A percentile compares a stretch with the other conserved stretches of the same genome.
These are phyloP conservation scores for Venturia asperata DNA, from an alignment of 2,329 filamentous ascomycete species.

Conservation along the genomic window DNA sequence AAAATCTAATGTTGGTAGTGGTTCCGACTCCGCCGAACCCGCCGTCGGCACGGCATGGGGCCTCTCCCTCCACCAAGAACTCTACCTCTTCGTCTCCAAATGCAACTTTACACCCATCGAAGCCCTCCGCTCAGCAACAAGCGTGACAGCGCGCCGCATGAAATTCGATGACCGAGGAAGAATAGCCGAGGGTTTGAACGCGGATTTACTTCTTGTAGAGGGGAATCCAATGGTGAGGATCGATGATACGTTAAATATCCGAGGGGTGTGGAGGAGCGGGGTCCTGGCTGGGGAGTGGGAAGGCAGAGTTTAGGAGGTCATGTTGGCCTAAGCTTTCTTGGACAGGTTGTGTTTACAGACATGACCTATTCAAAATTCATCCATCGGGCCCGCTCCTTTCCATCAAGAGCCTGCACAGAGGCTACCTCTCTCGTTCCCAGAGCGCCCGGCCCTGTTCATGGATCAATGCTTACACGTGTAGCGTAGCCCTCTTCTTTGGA, in stretches of 20 bases:
- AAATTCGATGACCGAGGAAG: slow-evolving; percentile 36
- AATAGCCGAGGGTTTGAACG: slow-evolving; percentile 35
- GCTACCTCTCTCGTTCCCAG: too few species aligned
- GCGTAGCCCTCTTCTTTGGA: too few species aligned
- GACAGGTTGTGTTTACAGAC: too few species aligned
- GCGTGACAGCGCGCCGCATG: slow-evolving; percentile 35
- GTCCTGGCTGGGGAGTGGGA: slow-evolving; percentile 27
- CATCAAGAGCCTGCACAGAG: too few species aligned
- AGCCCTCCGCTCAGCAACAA: slow-evolving; percentile 37
- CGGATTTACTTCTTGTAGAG: slow-evolving; percentile 39
- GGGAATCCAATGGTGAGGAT: slow-evolving; percentile 39
- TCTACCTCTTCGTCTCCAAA: slow-evolving; percentile 36
- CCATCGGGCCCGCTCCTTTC: too few species aligned
- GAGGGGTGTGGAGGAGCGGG: slow-evolving; percentile 40
- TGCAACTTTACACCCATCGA: slow-evolving; percentile 38
- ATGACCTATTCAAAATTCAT: too few species aligned
- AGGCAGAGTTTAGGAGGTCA: neutral
- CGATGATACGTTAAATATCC: slow-evolving; percentile 35
- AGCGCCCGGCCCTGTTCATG: too few species aligned
- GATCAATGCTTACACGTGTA: too few species aligned
- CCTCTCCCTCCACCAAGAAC: slow-evolving; percentile 37
- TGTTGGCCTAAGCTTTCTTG: too few species aligned
- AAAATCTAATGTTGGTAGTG: slow-evolving; percentile 25
- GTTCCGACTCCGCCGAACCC: slow-evolving; percentile 38
- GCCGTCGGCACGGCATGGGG: slow-evolving; percentile 40